phyloP scores from a whole-genome alignment of 805 yeast species.

The Wickerhamiella sorbophila region DNA sequence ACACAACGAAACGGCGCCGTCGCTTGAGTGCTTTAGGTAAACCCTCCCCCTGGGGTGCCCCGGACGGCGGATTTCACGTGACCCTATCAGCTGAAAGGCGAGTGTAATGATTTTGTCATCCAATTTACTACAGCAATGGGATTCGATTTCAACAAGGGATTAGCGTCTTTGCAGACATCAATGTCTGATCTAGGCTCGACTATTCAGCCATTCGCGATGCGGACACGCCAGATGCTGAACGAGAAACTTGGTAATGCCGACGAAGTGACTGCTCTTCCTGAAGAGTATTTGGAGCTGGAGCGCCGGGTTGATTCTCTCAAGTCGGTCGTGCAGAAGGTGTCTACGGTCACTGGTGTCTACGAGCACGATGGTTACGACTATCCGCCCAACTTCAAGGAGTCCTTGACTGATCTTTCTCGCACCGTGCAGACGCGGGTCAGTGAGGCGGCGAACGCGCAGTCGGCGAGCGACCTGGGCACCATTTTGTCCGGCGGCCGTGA shows the following conservation, averaged over 20 bases:
- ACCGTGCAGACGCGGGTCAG: constrained; percentile 48
- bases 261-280: constrained; percentile 73
- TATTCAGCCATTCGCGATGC: constrained; percentile 62
- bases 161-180: constrained; percentile 23
- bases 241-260: constrained; percentile 68
- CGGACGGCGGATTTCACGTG: too few species aligned
- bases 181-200: constrained; percentile 27
- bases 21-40: too few species aligned
- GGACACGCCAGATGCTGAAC: constrained; percentile 66
- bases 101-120: too few species aligned
- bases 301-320: constrained; percentile 58
- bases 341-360: constrained; percentile 42
- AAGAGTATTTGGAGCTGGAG: constrained; percentile 66
- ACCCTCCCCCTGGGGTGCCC: too few species aligned
- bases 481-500: constrained; percentile 30
- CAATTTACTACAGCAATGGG: too few species aligned
- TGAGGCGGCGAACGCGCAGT: constrained; percentile 54
- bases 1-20: too few species aligned
- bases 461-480: constrained; percentile 73
- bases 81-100: too few species aligned
- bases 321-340: constrained; percentile 44
- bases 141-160: constrained; percentile 28
- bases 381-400: constrained; percentile 61
- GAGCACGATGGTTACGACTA: constrained; percentile 73
- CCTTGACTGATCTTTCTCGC: constrained; percentile 59